Evolutionary conservation across 371 early-diverging fungal genomes (phyloP), one percentile per base, ranked within the genome.

Genomic region (Chytridiales sp.): DNA sequence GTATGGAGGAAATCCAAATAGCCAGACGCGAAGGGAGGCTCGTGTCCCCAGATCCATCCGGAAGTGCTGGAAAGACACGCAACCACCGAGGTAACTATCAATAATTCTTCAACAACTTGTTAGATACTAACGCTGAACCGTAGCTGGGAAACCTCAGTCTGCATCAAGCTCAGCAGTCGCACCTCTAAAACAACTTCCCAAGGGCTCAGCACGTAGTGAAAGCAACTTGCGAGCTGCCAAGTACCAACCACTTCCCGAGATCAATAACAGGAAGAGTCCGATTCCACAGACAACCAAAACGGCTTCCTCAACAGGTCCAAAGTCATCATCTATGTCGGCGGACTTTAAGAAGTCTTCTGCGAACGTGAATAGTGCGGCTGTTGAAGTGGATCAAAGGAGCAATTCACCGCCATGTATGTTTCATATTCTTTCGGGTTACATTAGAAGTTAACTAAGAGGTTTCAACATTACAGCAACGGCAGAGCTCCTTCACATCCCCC

Each of bases 21-120:
- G 70, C 70, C 8, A 24, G 62, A 29, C 56, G 63, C 21, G 66
- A 62, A 29, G 61, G 64, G 3, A 31, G 70, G 24, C 59, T 42
- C 1, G 27, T 66, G 39, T n/a, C n/a, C n/a, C n/a, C n/a, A n/a
- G n/a, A n/a, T n/a, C n/a, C n/a, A n/a, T n/a, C n/a, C n/a, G n/a
- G n/a, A n/a, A n/a, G n/a, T n/a, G n/a, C n/a, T n/a, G n/a, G n/a
- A n/a, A n/a, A n/a, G n/a, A n/a, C n/a, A n/a, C n/a, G n/a, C n/a
- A n/a, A n/a, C n/a, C n/a, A n/a, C n/a, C n/a, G n/a, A n/a, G n/a
- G n/a, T n/a, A n/a, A n/a, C n/a, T n/a, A n/a, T n/a, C n/a, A n/a
- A n/a, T n/a, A n/a, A n/a, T n/a, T n/a, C n/a, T n/a, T n/a, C n/a
- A n/a, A n/a, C n/a, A n/a, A n/a, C n/a, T n/a, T n/a, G n/a, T n/a